A percentile compares a stretch with the other conserved stretches of the same genome.
phyloP scores from a whole-genome alignment of 192 early-diverging fungal genomes.

The Geranomyces michiganensis region DNA sequence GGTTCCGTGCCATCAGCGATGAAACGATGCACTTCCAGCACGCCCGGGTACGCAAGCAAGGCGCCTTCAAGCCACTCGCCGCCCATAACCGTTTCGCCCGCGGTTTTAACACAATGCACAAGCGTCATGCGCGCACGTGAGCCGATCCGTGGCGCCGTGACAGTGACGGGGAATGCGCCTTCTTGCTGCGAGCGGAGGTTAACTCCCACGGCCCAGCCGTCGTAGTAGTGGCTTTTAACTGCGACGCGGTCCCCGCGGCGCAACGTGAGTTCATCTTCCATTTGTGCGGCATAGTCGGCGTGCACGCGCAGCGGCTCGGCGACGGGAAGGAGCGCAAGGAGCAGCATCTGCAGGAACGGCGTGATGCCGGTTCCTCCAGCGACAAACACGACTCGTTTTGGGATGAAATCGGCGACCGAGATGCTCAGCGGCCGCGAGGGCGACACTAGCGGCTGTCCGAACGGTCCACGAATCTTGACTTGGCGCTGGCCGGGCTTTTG shows the following conservation, averaged over 20 bases:
- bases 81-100: conserved; percentile 25
- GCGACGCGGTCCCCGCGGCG: conserved; percentile 37
- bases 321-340: conserved; percentile 34
- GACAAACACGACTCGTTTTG: conserved; percentile 30
- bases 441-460: conserved; percentile 30
- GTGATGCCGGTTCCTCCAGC: conserved; percentile 41
- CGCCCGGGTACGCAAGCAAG: conserved; percentile 39
- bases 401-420: conserved; percentile 5
- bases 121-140: conserved; percentile 25
- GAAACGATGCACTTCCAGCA: conserved; percentile 35
- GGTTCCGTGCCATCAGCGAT: conserved; percentile 21
- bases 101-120: conserved; percentile 29
- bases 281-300: conserved; percentile 25
- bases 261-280: conserved; percentile 41
- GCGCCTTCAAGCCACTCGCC: conserved; percentile 38
- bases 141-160: conserved; percentile 27
- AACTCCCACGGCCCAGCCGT: conserved; percentile 46
- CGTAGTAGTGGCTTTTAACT: conserved; percentile 39
- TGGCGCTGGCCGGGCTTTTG: conserved; percentile 44
- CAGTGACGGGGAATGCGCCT: conserved; percentile 48
- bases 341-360: conserved; percentile 33
- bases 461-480: conserved; percentile 45
- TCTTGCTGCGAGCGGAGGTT: conserved; percentile 37
- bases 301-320: conserved; percentile 31
- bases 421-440: conserved; percentile 19